Evolutionary conservation across 345 rosid species (phyloP).

Genomic region (Lagerstroemia speciosa): DNA sequence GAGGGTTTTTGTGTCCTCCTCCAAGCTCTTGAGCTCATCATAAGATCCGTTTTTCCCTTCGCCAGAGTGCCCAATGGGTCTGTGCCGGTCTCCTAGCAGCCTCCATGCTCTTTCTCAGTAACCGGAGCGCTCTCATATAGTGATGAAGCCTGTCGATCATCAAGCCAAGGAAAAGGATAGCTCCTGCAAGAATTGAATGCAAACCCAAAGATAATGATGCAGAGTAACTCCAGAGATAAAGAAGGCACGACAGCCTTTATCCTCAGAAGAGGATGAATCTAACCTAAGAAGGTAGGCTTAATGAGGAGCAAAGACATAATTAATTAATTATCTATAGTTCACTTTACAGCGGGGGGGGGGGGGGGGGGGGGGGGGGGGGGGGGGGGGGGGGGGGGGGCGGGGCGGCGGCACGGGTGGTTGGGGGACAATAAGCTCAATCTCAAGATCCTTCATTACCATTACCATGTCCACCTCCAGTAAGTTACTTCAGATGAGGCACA

Average conservation of each 20-base stretch:
- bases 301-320: background rate
- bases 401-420: no score
- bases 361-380: no score
- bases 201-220: background rate
- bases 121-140: conserved; percentile 71
- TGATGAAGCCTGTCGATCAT: conserved; percentile 92
- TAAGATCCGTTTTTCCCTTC: conserved; percentile 39
- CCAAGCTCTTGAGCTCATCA: conserved; percentile 48
- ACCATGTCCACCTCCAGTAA: background rate
- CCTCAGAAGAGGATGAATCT: background rate
- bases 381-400: no score
- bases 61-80: conserved; percentile 30
- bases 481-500: background rate
- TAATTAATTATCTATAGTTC: background rate
- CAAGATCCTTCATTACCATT: background rate
- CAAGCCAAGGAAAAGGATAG: conserved; percentile 56
- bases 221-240: background rate
- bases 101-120: conserved; percentile 74
- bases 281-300: background rate
- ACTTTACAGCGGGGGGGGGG: background rate
- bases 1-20: conserved; percentile 39
- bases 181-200: conserved; percentile 42
- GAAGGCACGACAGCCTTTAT: background rate
- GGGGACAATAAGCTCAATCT: no score
- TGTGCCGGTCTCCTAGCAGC: conserved; percentile 55